Conservation (phyloP, 805 yeast species). For the Candida boidinii region DNA sequence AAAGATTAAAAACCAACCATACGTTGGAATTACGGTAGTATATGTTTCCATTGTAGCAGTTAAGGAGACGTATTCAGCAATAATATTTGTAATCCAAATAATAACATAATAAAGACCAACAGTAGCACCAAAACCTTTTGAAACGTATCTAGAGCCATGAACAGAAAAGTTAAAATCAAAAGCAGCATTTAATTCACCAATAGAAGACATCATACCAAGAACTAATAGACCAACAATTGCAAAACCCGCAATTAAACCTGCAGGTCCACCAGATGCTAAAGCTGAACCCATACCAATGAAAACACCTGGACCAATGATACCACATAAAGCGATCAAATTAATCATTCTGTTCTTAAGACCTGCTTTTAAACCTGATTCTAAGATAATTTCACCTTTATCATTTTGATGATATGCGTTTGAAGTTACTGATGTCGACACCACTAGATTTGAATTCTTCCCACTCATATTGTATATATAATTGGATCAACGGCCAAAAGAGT, state of each 20-base stretch:
- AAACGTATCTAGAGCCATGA: conserved; percentile 41
- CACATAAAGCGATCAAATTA: conserved; percentile 44
- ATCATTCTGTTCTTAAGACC: conserved; percentile 42
- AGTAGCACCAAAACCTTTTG: conserved; percentile 50
- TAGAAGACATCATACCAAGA: conserved; percentile 42
- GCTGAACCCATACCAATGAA: conserved; percentile 43
- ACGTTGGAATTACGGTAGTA: conserved; percentile 43
- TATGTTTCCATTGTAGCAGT: conserved; percentile 41
- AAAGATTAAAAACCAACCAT: conserved; percentile 46
- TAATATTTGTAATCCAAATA: conserved; percentile 47
- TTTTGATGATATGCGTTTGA: not conserved
- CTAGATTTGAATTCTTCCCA: conserved; percentile 8
- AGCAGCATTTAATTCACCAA: conserved; percentile 48
- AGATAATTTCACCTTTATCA: conserved; percentile 1
- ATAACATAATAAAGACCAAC: conserved; percentile 45
- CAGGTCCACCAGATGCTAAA: conserved; percentile 42
- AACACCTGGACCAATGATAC: conserved; percentile 54
- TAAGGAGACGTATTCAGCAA: conserved; percentile 46
- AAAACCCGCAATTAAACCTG: conserved; percentile 40
- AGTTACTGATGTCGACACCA: not conserved
- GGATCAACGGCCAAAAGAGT: too few relatives aligned
- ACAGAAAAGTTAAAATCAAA: conserved; percentile 48
- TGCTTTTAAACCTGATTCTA: conserved; percentile 27
- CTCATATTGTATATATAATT: too few relatives aligned
- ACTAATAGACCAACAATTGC: conserved; percentile 45